Conservation (phyloP, 257 asterid species). For the Ehretia macrophylla region DNA sequence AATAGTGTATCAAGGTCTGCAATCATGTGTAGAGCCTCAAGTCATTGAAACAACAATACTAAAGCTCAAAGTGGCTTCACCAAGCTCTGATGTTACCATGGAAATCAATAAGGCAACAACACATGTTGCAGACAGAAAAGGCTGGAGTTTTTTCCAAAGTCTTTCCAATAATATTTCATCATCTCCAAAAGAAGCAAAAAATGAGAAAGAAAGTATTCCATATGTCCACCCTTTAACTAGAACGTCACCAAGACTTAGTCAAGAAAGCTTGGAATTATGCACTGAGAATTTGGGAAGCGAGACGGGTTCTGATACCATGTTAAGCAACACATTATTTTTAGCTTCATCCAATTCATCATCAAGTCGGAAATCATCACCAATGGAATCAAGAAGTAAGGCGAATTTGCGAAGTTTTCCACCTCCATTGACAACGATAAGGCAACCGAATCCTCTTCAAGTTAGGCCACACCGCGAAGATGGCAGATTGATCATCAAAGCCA, state of each 20-base stretch:
- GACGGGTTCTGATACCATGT: constrained; percentile 50
- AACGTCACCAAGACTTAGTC: constrained; percentile 31
- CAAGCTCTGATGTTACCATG: not conserved
- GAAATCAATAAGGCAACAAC: not conserved
- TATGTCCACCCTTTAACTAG: constrained; percentile 30
- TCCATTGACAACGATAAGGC: constrained; percentile 70
- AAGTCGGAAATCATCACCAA: not conserved
- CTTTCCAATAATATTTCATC: constrained; percentile 9
- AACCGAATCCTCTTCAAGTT: constrained; percentile 47
- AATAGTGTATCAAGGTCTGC: constrained; percentile 38
- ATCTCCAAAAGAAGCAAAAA: constrained; percentile 4
- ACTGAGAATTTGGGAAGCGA: constrained; percentile 83
- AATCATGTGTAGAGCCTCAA: constrained; percentile 37
- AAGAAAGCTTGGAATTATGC: constrained; percentile 62
- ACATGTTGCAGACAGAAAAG: no score
- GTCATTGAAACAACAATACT: constrained; percentile 44
- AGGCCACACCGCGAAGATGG: constrained; percentile 59
- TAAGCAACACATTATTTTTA: constrained; percentile 41
- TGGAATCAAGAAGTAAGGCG: constrained; percentile 1
- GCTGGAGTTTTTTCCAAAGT: constrained; percentile 40
- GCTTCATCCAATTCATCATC: constrained; percentile 4
- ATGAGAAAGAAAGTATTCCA: constrained; percentile 11
- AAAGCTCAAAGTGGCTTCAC: constrained; percentile 34
- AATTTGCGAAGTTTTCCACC: constrained; percentile 62
- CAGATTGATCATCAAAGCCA: constrained; percentile 62